Base-by-base conservation (phyloP, 192 early-diverging fungal species). In the Geosiphon pyriformis region DNA sequence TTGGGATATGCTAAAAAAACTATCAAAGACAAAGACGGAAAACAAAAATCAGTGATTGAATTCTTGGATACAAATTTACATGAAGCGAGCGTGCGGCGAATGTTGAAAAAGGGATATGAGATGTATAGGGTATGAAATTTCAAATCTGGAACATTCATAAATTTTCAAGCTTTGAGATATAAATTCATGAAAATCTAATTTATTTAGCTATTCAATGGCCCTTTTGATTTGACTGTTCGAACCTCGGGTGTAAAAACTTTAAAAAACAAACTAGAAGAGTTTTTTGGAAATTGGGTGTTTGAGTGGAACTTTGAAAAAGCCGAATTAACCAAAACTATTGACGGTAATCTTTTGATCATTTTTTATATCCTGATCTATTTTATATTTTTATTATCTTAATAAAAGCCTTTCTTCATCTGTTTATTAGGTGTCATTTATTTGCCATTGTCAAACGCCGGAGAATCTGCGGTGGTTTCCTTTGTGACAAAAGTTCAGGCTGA, bases 201-300 rank as follows among this genome's bases (percentile, higher is more conserved):
- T 22, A 3, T 64, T 22, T 73, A 77, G 75, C 31, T 80, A 15
- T 58, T 76, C 4, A 74, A 80, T 70, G 78, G 78, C 11, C 71
- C 75, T 8, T 73, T 77, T 27, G 27, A 65, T 2, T 65, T 29
- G 33, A 67, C 70, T 23, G 48, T 74, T 2, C 50, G 50, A 35
- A 62, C 57, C 29, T 31, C 20, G 8, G 49, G 30, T 25, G 42
- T 32, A 2, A 35, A n/a, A 29, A 11, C 30, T 2, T 46, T 62
- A 34, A 60, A 70, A 47, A 65, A 64, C 8, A 77, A 66, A 35
- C 61, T 85, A 37, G 81, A 82, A 71, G 83, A 85, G 56, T 85
- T 85, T 61, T 85, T 82, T 49, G 76, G 75, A 1, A 67, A 75
- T n/a, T 85, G 83, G 83, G 80, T 85, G 35, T 75, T 76, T 66